A percentile compares a stretch with the other conserved stretches of the same genome.
Evolutionary conservation across 1,284 basidiomycete genomes (phyloP).

Genomic region (Fomitopsis schrenkii): DNA sequence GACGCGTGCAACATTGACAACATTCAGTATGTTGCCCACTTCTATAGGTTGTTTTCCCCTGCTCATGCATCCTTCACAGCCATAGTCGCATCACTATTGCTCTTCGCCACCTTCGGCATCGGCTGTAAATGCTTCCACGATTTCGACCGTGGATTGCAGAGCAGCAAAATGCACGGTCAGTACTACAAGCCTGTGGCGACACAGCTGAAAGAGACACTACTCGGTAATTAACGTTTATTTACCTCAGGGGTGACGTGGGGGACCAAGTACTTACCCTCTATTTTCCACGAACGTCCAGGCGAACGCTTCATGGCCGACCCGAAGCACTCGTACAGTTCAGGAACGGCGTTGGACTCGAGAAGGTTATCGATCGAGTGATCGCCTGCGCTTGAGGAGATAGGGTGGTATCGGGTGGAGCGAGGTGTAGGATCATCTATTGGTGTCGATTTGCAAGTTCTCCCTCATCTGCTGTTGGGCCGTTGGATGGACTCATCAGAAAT

Average conservation of each 20-base stretch:
- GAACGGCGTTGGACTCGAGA: conserved; percentile 30
- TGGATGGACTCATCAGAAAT: background rate
- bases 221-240: conserved; percentile 20
- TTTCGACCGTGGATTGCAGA: conserved; percentile 69
- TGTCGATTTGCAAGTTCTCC: background rate
- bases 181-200: conserved; percentile 32
- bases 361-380: conserved; percentile 48
- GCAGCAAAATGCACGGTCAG: conserved; percentile 73
- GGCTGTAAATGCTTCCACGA: conserved; percentile 76
- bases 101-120: conserved; percentile 67
- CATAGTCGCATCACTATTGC: conserved; percentile 66
- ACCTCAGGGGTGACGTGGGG: conserved; percentile 44
- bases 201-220: conserved; percentile 22
- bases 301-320: conserved; percentile 37
- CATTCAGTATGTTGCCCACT: conserved; percentile 60
- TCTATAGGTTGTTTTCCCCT: background rate
- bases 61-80: conserved; percentile 36
- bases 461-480: background rate
- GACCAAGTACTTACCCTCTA: conserved; percentile 39
- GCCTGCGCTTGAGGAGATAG: background rate
- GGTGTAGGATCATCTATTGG: background rate
- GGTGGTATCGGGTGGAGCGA: background rate
- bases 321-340: conserved; percentile 32
- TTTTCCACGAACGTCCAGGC: conserved; percentile 33
- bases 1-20: conserved; percentile 71